These are phyloP conservation scores for Martiniozyma asiatica DNA, from an alignment of 1,139 yeast genomes.

Conservation along the genomic window DNA sequence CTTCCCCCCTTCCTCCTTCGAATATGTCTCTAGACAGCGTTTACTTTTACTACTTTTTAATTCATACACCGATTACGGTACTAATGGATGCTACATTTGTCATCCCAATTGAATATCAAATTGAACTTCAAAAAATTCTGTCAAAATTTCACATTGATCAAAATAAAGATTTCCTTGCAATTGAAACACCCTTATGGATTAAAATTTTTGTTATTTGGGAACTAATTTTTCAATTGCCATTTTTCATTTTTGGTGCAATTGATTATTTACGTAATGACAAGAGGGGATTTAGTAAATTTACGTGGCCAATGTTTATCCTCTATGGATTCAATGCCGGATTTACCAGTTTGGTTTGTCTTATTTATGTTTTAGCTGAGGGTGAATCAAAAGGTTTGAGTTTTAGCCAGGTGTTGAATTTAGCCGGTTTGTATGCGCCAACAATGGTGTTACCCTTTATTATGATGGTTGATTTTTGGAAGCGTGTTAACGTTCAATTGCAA, in stretches of 20 bases:
- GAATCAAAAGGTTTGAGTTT: slow-evolving; percentile 24
- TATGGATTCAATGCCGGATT: slow-evolving; percentile 71
- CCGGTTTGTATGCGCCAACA: slow-evolving; percentile 54
- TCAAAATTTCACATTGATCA: slow-evolving; percentile 44
- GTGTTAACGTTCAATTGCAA: slow-evolving; percentile 8
- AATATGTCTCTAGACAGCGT: slow-evolving; percentile 21
- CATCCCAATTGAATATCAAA: slow-evolving; percentile 41
- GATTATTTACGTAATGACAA: slow-evolving; percentile 12
- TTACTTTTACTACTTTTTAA: slow-evolving; percentile 37
- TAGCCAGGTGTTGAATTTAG: slow-evolving; percentile 30
- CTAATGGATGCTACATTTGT: slow-evolving; percentile 65
- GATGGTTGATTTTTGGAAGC: slow-evolving; percentile 30
- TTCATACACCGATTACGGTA: slow-evolving; percentile 68
- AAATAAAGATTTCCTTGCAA: slow-evolving; percentile 62
- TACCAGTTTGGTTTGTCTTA: slow-evolving; percentile 57
- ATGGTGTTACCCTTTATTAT: slow-evolving; percentile 50
- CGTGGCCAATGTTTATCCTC: slow-evolving; percentile 39
- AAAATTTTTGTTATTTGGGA: slow-evolving; percentile 60
- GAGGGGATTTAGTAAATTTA: slow-evolving; percentile 6
- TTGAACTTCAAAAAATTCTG: slow-evolving; percentile 34
- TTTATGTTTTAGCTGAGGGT: slow-evolving; percentile 29
- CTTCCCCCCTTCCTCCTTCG: not conserved
- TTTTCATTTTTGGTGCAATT: slow-evolving; percentile 40
- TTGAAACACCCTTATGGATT: slow-evolving; percentile 56
- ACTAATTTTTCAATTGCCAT: slow-evolving; percentile 63